A percentile compares a stretch with the other conserved stretches of the same genome.
Conservation (phyloP, 495 filamentous ascomycete genomes). For the Podospora fimiseda region DNA sequence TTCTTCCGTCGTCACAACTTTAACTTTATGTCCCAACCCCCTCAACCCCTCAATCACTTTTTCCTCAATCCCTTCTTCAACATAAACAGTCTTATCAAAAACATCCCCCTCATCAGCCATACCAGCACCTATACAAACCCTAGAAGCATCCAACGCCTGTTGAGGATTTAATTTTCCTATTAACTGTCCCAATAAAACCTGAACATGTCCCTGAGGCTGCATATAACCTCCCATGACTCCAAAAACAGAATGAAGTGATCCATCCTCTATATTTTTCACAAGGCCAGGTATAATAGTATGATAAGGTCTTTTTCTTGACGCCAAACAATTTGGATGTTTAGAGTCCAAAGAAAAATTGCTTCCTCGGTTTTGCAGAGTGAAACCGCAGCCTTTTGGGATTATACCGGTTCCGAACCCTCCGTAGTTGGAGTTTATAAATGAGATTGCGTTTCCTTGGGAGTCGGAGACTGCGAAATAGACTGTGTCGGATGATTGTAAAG, state of each 20-base stretch:
- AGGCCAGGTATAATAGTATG: conserved; percentile 96
- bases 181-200: conserved; percentile 86
- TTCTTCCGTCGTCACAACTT: conserved; percentile 57
- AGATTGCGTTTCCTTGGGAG: conserved; percentile 75
- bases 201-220: conserved; percentile 97
- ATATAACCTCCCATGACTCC: conserved; percentile 99
- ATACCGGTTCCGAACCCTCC: conserved; percentile 84
- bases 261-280: conserved; percentile 68
- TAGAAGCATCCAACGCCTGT: conserved; percentile 81
- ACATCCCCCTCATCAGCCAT: conserved; percentile 47
- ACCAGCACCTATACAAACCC: conserved; percentile 72
- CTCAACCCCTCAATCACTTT: conserved; percentile 59
- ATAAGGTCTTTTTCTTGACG: conserved; percentile 83
- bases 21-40: conserved; percentile 64
- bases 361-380: conserved; percentile 93
- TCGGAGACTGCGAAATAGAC: conserved; percentile 91
- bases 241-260: conserved; percentile 71
- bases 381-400: conserved; percentile 76
- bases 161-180: conserved; percentile 81
- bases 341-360: conserved; percentile 66
- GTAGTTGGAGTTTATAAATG: conserved; percentile 96
- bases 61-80: conserved; percentile 79
- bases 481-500: conserved; percentile 70
- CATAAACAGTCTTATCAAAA: conserved; percentile 48
- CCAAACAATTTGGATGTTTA: conserved; percentile 70